A percentile compares a stretch with the other conserved stretches of the same genome.
Conservation (phyloP, 441 rosid species). For the Pelargonium australe region DNA sequence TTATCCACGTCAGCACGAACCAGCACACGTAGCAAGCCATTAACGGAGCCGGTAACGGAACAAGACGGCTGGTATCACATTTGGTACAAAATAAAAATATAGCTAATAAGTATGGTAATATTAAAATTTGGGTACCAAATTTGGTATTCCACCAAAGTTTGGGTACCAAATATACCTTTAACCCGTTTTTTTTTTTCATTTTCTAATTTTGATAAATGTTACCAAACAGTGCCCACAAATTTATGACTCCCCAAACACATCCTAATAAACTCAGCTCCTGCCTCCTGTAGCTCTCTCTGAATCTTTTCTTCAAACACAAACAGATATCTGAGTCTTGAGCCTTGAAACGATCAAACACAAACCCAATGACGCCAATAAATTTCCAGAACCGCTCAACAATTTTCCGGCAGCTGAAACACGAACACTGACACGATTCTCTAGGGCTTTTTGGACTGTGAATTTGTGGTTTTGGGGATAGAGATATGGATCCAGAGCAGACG, state of each 20-base stretch:
- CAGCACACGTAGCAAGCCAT: too few relatives aligned
- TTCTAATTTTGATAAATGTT: too few relatives aligned
- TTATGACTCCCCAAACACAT: background rate
- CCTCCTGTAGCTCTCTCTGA: background rate
- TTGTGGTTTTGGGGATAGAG: background rate
- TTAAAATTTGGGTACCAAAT: too few relatives aligned
- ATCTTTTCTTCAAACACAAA: background rate
- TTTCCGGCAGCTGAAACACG: background rate
- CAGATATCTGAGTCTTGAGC: background rate
- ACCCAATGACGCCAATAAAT: background rate
- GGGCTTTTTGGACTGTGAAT: background rate
- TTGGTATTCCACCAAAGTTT: too few relatives aligned
- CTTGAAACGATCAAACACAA: background rate
- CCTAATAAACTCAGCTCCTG: background rate
- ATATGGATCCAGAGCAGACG: conserved; percentile 95
- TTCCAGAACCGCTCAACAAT: background rate
- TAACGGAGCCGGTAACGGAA: too few relatives aligned
- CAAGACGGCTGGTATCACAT: too few relatives aligned
- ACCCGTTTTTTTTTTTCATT: too few relatives aligned
- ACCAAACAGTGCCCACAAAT: background rate
- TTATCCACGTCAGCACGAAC: too few relatives aligned
- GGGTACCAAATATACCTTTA: too few relatives aligned
- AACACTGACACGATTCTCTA: background rate
- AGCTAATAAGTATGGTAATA: too few relatives aligned
- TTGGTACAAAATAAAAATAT: too few relatives aligned